Conservation (phyloP, 176 grass and related monocot species). For the Triticum timopheevii region DNA sequence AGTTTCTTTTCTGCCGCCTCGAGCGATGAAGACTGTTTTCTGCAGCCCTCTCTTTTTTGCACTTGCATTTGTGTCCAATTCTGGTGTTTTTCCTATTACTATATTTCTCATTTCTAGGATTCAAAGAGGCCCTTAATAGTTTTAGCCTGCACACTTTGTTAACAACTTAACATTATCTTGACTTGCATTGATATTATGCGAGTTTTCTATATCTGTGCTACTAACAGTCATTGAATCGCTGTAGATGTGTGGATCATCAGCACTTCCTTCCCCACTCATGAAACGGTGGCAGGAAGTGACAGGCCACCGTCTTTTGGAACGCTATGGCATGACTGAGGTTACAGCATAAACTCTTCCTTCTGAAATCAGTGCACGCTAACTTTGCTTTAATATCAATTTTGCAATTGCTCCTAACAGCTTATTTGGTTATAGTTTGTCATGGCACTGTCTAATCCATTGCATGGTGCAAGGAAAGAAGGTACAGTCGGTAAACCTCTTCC, state of each 20-base stretch:
- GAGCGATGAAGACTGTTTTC: background rate
- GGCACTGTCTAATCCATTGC: slow-evolving; percentile 90
- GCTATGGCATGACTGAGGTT: slow-evolving; percentile 99
- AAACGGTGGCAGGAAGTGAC: slow-evolving; percentile 93
- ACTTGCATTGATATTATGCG: background rate
- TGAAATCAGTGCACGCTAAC: background rate
- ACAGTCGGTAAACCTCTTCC: slow-evolving; percentile 94
- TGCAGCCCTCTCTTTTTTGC: background rate
- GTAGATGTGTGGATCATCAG: slow-evolving; percentile 98
- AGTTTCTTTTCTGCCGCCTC: too few species aligned
- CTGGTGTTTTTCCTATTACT: background rate
- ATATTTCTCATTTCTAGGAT: background rate
- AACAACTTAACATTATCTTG: background rate
- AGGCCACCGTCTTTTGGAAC: slow-evolving; percentile 84
- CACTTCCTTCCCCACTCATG: slow-evolving; percentile 93
- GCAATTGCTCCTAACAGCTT: slow-evolving; percentile 23
- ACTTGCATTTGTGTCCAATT: background rate
- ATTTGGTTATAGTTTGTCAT: slow-evolving; percentile 82
- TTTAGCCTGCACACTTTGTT: background rate
- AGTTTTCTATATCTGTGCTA: background rate
- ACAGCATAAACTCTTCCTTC: slow-evolving; percentile 13
- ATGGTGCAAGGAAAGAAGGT: slow-evolving; percentile 73
- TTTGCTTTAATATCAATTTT: slow-evolving; percentile 2
- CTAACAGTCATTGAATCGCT: slow-evolving; percentile 35
- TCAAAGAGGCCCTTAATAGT: background rate